phyloP scores from a whole-genome alignment of 306 rosid genomes.

The Vigna trinervia region DNA sequence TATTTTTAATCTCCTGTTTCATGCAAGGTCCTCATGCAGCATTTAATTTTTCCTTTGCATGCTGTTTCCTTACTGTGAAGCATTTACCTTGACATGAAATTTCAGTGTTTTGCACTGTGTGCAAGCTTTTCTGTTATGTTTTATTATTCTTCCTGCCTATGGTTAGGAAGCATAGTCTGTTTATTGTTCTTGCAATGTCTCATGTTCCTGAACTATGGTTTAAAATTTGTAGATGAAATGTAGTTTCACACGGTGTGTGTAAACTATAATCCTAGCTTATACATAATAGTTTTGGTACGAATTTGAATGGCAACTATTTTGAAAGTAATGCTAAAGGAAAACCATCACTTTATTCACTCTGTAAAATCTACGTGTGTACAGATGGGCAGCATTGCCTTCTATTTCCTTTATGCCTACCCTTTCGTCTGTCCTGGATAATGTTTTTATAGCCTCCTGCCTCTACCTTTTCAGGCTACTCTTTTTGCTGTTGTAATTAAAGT shows the following conservation, averaged over 20 bases:
- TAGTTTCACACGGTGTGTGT: not conserved
- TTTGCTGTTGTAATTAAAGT: constrained; percentile 21
- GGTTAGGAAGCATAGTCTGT: not conserved
- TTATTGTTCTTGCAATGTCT: constrained; percentile 3
- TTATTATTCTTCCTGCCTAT: not conserved
- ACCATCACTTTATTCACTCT: not conserved
- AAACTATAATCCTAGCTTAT: not conserved
- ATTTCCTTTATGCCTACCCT: not conserved
- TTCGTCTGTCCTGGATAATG: not conserved
- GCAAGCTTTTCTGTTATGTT: constrained; percentile 12
- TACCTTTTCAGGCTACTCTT: constrained; percentile 12
- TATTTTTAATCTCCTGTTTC: not conserved
- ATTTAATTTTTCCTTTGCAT: constrained; percentile 13
- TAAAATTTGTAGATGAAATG: not conserved
- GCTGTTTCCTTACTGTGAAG: not conserved
- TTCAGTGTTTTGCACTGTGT: not conserved
- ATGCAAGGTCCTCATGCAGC: constrained; percentile 16
- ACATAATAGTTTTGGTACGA: not conserved
- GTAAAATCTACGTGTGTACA: constrained; percentile 1
- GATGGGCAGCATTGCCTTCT: not conserved
- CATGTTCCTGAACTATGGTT: not conserved
- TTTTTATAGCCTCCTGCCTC: constrained; percentile 9
- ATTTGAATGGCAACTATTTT: constrained; percentile 3
- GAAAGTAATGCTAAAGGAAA: not conserved
- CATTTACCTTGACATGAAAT: constrained; percentile 1